Evolutionary conservation across 768 basidiomycete species (phyloP), one percentile per base, ranked within the genome.

Genomic region (Kockovaella imperatae): DNA sequence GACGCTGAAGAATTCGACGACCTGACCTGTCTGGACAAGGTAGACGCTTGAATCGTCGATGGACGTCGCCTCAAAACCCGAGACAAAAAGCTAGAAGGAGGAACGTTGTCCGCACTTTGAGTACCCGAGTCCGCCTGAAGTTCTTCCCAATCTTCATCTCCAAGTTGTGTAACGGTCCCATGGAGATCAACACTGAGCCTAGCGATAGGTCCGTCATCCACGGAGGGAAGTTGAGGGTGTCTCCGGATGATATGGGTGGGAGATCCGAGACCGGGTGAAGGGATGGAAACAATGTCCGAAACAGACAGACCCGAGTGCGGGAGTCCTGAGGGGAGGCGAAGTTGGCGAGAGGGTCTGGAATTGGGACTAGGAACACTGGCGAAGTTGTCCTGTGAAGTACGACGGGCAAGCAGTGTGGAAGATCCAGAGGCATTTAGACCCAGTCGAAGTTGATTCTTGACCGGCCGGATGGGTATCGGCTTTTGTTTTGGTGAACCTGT

Each of bases 61-160:
- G 57, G 50, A 29, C 54, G 21, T 15, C 51, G 25, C 20, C 42
- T 44, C 17, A 59, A 30, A 3, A 53, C 56, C 21, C 57, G 45
- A 31, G 31, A 30, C 18, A 64, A 56, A 53, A 64, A 59, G 0
- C 51, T 50, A 15, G 34, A 38, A 17, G 49, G 32, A 7, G 35
- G 43, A 2, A 47, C 25, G 24, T 18, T 26, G 24, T 26, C 21
- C 20, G 20, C 44, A 30, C 30, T 18, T 13, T 46, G 36, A 11
- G 40, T 34, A 13, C 42, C 25, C 6, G 23, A 34, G 24, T 31
- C 53, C 32, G 35, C 25, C 13, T 17, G 40, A 31, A 65, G 31
- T 28, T 59, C 48, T 46, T 66, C 64, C 64, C 64, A 66, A 15
- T 66, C 64, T 34, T 66, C 64, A 31, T 66, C 64, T 5, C 54